These are phyloP conservation scores for Arabidopsis arenosa DNA, from an alignment of 345 rosid species.

Conservation along the genomic window DNA sequence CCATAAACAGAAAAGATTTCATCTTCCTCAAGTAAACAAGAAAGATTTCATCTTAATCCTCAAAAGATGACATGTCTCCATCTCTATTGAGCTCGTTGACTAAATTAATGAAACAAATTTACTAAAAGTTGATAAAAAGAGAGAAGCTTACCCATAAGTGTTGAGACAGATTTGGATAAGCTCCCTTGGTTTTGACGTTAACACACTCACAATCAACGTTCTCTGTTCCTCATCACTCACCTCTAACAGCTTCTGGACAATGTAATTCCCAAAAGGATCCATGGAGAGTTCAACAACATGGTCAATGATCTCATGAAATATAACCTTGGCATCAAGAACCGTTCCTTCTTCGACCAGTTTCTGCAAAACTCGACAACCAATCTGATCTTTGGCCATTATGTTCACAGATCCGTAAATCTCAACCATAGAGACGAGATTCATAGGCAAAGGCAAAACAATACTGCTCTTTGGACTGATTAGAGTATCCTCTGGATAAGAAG, in stretches of 20 bases:
- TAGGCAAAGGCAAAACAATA: conserved; percentile 13
- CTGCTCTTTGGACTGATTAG: conserved; percentile 13
- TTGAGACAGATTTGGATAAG: conserved; percentile 57
- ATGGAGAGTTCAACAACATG: conserved; percentile 56
- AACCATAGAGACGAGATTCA: conserved; percentile 47
- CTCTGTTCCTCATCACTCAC: conserved; percentile 57
- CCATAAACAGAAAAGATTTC: conserved; percentile 29
- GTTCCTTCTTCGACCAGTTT: conserved; percentile 59
- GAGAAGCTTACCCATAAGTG: conserved; percentile 59
- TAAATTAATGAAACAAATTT: neutral
- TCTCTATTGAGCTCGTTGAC: conserved; percentile 32
- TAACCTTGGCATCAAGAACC: conserved; percentile 38
- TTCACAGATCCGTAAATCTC: conserved; percentile 51
- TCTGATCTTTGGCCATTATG: conserved; percentile 63
- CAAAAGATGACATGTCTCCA: conserved; percentile 29
- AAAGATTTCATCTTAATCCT: conserved; percentile 14
- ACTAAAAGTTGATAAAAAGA: neutral
- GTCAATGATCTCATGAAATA: conserved; percentile 50
- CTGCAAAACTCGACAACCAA: conserved; percentile 60
- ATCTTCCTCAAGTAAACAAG: conserved; percentile 8
- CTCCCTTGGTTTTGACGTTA: conserved; percentile 50
- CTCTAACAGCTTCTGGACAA: conserved; percentile 60
- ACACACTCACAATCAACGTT: conserved; percentile 47
- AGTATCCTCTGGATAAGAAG: conserved; percentile 10
- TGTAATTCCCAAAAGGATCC: conserved; percentile 70